Conservation (phyloP, 2,329 filamentous ascomycete species). For the Huntiella omanensis region DNA sequence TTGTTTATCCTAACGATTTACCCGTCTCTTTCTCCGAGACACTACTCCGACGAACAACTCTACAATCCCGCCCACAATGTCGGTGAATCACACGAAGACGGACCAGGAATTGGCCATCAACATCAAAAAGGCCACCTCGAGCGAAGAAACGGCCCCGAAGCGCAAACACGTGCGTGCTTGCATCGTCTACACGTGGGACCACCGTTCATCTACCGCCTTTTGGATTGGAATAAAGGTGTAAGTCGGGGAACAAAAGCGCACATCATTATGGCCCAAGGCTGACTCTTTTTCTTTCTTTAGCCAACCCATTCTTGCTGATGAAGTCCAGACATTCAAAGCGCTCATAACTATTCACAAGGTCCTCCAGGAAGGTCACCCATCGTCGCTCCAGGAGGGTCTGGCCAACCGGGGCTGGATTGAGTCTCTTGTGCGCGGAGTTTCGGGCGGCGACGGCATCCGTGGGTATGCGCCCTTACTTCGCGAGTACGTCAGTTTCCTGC, state of each 20-base stretch:
- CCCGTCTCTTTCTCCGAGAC: too few species aligned
- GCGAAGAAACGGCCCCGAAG: conserved; percentile 49
- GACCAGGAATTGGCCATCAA: conserved; percentile 51
- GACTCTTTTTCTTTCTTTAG: conserved; percentile 23
- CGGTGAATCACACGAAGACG: conserved; percentile 27
- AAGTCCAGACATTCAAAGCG: conserved; percentile 97
- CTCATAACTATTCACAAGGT: conserved; percentile 96
- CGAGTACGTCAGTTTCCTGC: conserved; percentile 90
- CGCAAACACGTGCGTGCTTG: conserved; percentile 93
- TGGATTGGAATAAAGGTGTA: conserved; percentile 99
- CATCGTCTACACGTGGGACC: conserved; percentile 98
- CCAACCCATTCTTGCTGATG: conserved; percentile 93
- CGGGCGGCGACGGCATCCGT: conserved; percentile 58
- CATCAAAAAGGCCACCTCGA: conserved; percentile 51
- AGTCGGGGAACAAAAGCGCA: conserved; percentile 20
- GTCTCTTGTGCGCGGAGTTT: conserved; percentile 66
- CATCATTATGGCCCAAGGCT: conserved; percentile 1
- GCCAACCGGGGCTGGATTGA: conserved; percentile 81
- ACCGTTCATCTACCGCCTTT: conserved; percentile 86
- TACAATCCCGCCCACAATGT: conserved; percentile 1
- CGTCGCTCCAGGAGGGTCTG: conserved; percentile 74
- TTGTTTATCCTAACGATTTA: too few species aligned
- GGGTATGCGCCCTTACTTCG: conserved; percentile 84
- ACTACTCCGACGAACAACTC: too few species aligned
- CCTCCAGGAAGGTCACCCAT: conserved; percentile 84